phyloP scores from a whole-genome alignment of 495 filamentous ascomycete genomes.

The Oidiodendron maius region DNA sequence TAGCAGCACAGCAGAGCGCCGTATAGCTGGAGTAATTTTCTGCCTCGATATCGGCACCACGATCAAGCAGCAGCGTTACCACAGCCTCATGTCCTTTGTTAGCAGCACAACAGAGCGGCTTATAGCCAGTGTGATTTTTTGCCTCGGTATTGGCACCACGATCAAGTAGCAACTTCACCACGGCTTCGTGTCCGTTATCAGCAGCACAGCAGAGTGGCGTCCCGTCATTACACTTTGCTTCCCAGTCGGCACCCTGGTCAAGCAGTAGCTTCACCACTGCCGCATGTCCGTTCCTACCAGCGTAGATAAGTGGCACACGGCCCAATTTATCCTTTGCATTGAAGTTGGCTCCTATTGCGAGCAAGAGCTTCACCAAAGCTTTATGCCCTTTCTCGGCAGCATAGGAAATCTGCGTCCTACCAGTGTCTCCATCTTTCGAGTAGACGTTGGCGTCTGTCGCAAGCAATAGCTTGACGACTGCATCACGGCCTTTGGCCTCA shows the following conservation, averaged over 20 bases:
- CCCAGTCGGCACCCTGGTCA: conserved; percentile 18
- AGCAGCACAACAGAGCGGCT: not conserved
- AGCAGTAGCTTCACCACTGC: conserved; percentile 21
- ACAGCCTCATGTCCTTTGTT: too few relatives aligned
- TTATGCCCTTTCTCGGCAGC: too few relatives aligned
- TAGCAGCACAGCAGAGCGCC: too few relatives aligned
- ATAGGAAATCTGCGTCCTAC: too few relatives aligned
- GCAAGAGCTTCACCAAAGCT: not conserved
- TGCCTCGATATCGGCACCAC: too few relatives aligned
- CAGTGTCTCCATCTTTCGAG: too few relatives aligned
- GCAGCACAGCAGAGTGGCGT: conserved; percentile 36
- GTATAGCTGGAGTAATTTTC: too few relatives aligned
- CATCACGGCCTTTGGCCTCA: too few relatives aligned
- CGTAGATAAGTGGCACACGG: conserved; percentile 1
- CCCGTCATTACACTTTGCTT: conserved; percentile 8
- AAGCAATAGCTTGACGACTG: too few relatives aligned
- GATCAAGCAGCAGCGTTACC: too few relatives aligned
- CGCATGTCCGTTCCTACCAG: conserved; percentile 7
- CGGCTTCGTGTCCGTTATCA: conserved; percentile 28
- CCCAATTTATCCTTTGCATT: not conserved
- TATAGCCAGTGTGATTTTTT: not conserved
- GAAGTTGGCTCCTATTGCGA: not conserved
- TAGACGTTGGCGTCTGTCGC: too few relatives aligned
- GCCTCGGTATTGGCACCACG: conserved; percentile 29
- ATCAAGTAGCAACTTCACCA: conserved; percentile 33